Evolutionary conservation across 345 rosid genomes (phyloP).

Genomic region (Brassica rapa): DNA sequence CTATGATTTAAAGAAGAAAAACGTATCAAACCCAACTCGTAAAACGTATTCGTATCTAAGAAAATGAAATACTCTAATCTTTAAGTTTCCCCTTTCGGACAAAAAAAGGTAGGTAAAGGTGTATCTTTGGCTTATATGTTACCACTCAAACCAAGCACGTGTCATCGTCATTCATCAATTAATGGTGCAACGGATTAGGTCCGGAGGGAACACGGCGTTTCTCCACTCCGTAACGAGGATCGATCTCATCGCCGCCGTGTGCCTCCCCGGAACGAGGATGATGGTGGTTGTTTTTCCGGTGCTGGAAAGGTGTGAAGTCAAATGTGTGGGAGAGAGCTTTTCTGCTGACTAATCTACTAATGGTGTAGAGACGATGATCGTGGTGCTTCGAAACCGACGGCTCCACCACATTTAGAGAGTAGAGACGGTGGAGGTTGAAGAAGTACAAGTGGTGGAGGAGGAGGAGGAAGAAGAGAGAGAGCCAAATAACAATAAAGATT

Average conservation of each 20-base stretch:
- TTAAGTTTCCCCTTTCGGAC: not conserved
- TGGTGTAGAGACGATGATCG: not conserved
- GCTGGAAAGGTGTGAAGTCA: constrained; percentile 66
- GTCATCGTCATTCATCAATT: constrained; percentile 46
- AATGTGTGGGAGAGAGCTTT: constrained; percentile 52
- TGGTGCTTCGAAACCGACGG: constrained; percentile 21
- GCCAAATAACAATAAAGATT: constrained; percentile 49
- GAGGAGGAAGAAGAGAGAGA: constrained; percentile 54
- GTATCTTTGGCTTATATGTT: constrained; percentile 14
- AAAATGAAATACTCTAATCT: not conserved
- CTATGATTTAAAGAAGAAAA: not conserved
- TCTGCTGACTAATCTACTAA: constrained; percentile 40
- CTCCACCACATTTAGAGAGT: constrained; percentile 21
- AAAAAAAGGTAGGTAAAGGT: not conserved
- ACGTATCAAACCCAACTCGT: constrained; percentile 18
- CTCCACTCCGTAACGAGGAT: constrained; percentile 79
- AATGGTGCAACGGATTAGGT: constrained; percentile 91
- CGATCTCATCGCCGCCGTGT: constrained; percentile 52
- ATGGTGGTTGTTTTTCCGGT: constrained; percentile 25
- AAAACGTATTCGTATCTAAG: constrained; percentile 12
- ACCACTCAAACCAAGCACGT: not conserved
- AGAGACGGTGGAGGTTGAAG: constrained; percentile 40
- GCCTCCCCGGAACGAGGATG: constrained; percentile 14
- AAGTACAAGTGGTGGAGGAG: constrained; percentile 49
- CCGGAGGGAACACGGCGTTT: constrained; percentile 93